Conservation (phyloP, 1,284 basidiomycete genomes). For the Melampsora larici-populina region DNA sequence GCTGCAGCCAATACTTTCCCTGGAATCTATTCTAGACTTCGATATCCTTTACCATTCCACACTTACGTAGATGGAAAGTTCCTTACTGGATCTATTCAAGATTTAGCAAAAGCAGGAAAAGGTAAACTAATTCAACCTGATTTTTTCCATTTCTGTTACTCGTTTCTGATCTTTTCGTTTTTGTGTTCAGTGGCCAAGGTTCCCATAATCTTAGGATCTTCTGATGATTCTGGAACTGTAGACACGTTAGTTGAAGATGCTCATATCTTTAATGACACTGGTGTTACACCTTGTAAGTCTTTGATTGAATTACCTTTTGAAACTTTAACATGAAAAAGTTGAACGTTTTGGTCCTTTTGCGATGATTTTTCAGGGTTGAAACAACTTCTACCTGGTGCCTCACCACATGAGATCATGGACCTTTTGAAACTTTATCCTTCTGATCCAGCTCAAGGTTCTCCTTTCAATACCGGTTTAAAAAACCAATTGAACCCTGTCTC, state of each 20-base stretch:
- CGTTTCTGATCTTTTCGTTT: not conserved
- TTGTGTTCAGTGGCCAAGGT: conserved; percentile 1
- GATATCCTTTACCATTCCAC: not conserved
- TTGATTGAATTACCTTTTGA: no score
- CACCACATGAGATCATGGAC: not conserved
- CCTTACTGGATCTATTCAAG: not conserved
- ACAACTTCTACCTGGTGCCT: not conserved
- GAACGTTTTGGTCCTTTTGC: no score
- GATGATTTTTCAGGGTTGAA: not conserved
- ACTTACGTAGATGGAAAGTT: not conserved
- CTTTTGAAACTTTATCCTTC: not conserved
- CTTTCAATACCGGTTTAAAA: no score
- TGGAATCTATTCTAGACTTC: not conserved
- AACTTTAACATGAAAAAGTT: no score
- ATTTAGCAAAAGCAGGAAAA: not conserved
- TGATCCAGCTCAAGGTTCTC: not conserved
- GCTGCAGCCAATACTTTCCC: not conserved
- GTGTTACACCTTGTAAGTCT: not conserved
- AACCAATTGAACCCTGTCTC: no score
- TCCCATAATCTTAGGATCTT: not conserved
- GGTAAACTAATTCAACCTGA: not conserved
- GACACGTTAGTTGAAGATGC: not conserved
- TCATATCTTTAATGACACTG: not conserved
- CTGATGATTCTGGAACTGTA: not conserved
- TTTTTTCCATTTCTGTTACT: no score